Conservation (phyloP, 257 asterid genomes). For the Plectranthus barbatus region DNA sequence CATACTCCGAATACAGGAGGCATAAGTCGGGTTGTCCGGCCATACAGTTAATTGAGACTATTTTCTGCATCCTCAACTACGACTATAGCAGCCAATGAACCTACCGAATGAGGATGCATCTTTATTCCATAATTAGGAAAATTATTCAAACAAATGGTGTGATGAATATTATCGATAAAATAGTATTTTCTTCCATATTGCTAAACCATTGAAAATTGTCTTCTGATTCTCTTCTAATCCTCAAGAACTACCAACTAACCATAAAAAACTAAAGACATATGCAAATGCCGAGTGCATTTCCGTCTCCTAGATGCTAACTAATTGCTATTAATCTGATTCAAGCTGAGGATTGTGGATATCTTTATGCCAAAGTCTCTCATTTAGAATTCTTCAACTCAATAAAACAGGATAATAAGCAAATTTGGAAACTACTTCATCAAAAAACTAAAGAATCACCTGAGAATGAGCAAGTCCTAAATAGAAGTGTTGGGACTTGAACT, state of each 20-base stretch:
- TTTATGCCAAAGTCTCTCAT: neutral
- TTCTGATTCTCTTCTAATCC: too few species aligned
- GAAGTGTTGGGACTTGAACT: too few species aligned
- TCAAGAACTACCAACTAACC: too few species aligned
- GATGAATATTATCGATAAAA: neutral
- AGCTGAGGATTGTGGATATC: neutral
- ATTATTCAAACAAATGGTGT: neutral
- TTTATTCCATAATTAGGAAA: neutral
- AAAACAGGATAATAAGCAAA: neutral
- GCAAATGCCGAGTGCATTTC: neutral
- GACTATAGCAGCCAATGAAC: too few species aligned
- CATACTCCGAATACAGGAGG: too few species aligned
- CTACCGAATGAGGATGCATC: too few species aligned
- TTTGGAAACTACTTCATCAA: neutral
- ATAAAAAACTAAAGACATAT: neutral
- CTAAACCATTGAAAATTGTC: neutral
- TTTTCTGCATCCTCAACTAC: too few species aligned
- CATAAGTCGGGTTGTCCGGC: too few species aligned
- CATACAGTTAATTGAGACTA: too few species aligned
- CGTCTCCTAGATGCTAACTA: neutral
- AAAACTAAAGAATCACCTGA: constrained; percentile 38
- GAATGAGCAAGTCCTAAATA: constrained; percentile 70
- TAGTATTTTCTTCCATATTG: neutral
- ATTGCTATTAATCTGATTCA: neutral
- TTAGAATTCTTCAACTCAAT: too few species aligned